phyloP scores from a whole-genome alignment of 306 rosid genomes.

The Gillenia trifoliata region DNA sequence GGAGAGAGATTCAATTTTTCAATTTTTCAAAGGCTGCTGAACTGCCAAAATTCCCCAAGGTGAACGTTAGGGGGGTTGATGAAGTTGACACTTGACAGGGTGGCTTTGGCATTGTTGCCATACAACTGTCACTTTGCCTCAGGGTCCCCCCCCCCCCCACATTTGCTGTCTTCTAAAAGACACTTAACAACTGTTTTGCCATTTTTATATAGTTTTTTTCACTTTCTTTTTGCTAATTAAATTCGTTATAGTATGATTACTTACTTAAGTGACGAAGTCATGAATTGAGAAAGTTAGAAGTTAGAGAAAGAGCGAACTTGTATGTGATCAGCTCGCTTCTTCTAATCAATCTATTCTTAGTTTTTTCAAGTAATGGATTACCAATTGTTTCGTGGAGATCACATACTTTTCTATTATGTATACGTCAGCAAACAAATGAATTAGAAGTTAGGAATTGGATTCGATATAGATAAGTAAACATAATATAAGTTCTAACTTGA shows the following conservation, averaged over 20 bases:
- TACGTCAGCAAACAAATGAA: neutral
- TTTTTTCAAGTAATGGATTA: neutral
- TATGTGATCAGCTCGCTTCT: neutral
- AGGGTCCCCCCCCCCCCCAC: conserved; percentile 7
- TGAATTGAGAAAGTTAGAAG: too few species aligned
- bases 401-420: too few species aligned
- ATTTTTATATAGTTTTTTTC: neutral
- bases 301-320: neutral
- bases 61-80: conserved; percentile 9
- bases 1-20: neutral
- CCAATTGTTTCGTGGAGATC: neutral
- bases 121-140: conserved; percentile 29
- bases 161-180: conserved; percentile 21
- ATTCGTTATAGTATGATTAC: neutral
- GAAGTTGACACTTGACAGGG: conserved; percentile 20
- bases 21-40: conserved; percentile 3
- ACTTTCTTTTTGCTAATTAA: neutral
- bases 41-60: neutral
- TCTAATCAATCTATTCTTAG: neutral
- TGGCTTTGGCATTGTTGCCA: conserved; percentile 24
- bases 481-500: neutral
- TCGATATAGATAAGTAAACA: neutral
- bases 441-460: neutral
- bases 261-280: too few species aligned
- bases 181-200: conserved; percentile 17